Evolutionary conservation across 164 flowering plant species (phyloP).

Genomic region (Aristolochia californica): DNA sequence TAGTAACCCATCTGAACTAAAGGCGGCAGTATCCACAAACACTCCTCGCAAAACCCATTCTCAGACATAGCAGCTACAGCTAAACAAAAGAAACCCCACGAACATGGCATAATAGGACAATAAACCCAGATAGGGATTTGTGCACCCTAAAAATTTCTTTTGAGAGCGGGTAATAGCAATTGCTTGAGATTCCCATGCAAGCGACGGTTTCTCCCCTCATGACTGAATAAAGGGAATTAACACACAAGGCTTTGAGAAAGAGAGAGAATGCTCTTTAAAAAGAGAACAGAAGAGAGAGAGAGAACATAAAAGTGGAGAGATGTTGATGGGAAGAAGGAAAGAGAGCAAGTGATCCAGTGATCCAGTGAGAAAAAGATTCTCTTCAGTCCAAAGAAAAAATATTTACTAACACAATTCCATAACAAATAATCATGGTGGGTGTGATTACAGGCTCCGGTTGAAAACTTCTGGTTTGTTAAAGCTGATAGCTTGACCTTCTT

Average conservation of each 20-base stretch:
- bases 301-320: neutral
- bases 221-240: neutral
- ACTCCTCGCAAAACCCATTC: too few species aligned
- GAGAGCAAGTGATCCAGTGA: too few species aligned
- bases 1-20: neutral
- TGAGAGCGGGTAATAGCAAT: neutral
- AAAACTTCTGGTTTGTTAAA: conserved; percentile 1
- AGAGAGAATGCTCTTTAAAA: neutral
- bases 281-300: conserved; percentile 1
- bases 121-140: conserved; percentile 6
- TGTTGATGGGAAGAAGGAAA: neutral
- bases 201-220: conserved; percentile 2
- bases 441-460: neutral
- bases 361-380: neutral
- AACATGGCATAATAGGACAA: conserved; percentile 3
- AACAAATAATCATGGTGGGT: neutral
- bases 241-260: too few species aligned
- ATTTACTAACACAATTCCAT: too few species aligned
- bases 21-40: neutral
- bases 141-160: neutral
- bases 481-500: neutral
- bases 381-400: too few species aligned
- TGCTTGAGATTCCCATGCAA: conserved; percentile 3
- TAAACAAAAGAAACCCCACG: too few species aligned
- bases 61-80: too few species aligned